These are phyloP conservation scores for Quercus parvula DNA, from an alignment of 306 rosid species.

Conservation along the genomic window DNA sequence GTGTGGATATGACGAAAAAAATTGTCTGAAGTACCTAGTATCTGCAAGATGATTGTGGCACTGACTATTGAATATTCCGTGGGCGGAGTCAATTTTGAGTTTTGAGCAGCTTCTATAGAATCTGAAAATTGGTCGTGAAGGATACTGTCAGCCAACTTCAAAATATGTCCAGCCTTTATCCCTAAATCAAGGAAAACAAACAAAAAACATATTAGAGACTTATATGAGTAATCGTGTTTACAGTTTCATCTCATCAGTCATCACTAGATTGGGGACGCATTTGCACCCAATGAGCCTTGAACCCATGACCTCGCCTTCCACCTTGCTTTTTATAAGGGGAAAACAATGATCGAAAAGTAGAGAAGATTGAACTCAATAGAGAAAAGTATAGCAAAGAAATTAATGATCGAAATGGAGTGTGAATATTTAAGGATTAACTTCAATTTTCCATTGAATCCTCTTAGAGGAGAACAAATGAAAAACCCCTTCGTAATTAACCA, in stretches of 20 bases:
- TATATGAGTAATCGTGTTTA: background rate
- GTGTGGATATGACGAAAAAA: constrained; percentile 17
- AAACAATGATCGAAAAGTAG: too few relatives aligned
- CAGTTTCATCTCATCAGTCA: background rate
- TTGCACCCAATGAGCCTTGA: too few relatives aligned
- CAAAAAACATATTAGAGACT: background rate
- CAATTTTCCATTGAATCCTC: too few relatives aligned
- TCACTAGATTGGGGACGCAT: too few relatives aligned
- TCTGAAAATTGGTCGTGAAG: constrained; percentile 22
- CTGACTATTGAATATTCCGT: background rate
- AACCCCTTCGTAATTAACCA: too few relatives aligned
- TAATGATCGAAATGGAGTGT: background rate
- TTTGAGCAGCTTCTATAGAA: constrained; percentile 26
- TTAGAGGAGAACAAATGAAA: too few relatives aligned
- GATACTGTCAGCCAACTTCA: constrained; percentile 27
- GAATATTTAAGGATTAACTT: too few relatives aligned
- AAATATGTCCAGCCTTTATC: constrained; percentile 29
- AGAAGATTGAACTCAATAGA: background rate
- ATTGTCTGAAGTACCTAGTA: background rate
- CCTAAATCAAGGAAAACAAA: constrained; percentile 17
- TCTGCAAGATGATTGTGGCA: background rate
- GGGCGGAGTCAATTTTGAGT: background rate
- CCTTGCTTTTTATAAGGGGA: too few relatives aligned
- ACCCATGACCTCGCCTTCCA: too few relatives aligned
- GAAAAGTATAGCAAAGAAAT: background rate